Percentiles rank a stretch among this genome's conserved stretches.
Evolutionary conservation across 2,329 filamentous ascomycete species (phyloP).

Genomic region (Fusarium succisae): DNA sequence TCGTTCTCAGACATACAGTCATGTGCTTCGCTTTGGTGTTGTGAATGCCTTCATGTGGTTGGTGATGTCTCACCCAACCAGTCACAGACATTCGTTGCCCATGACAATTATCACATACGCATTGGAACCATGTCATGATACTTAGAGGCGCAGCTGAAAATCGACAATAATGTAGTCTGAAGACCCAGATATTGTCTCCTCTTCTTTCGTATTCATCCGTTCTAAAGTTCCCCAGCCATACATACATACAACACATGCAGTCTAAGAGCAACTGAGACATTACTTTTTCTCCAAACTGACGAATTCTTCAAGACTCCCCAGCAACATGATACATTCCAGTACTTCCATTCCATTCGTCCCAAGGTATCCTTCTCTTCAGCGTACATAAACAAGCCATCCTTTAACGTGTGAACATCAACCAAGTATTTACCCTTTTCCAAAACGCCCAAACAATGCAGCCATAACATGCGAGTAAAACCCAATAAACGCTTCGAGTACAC

Average conservation of each 20-base stretch:
- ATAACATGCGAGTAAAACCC: not conserved
- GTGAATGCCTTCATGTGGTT: constrained; percentile 19
- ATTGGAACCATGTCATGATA: not conserved
- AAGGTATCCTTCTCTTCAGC: not conserved
- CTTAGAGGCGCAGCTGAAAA: not conserved
- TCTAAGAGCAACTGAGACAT: constrained; percentile 15
- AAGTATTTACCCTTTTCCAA: constrained; percentile 10
- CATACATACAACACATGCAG: not conserved
- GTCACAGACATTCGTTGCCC: not conserved
- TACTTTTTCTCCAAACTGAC: constrained; percentile 4
- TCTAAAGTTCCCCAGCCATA: not conserved
- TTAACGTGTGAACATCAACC: constrained; percentile 14
- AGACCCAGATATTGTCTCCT: not conserved
- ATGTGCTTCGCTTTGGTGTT: not conserved
- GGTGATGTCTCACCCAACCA: constrained; percentile 16
- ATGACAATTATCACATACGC: constrained; percentile 7
- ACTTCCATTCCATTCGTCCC: constrained; percentile 13
- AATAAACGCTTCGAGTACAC: constrained; percentile 11
- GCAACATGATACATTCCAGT: constrained; percentile 25
- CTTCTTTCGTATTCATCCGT: not conserved
- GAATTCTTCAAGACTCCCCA: not conserved
- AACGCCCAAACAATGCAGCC: constrained; percentile 36
- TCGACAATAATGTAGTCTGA: not conserved
- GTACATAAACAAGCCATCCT: constrained; percentile 16
- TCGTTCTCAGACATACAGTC: not conserved